Evolutionary conservation across 2,329 filamentous ascomycete species (phyloP).

Genomic region (Hymenoscyphus occultus): DNA sequence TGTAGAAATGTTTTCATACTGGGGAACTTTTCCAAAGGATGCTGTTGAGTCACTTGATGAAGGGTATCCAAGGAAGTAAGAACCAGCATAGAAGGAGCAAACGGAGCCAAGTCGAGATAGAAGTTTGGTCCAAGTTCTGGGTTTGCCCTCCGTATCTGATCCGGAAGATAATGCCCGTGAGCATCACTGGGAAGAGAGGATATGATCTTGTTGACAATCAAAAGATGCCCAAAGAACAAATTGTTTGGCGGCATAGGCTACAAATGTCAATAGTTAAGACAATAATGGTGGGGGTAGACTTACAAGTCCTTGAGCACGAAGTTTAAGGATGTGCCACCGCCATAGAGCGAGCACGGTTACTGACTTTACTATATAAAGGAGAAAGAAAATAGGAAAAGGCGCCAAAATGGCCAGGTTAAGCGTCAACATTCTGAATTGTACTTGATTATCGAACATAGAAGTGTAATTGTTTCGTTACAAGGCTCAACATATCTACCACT

Average conservation of each 20-base stretch:
- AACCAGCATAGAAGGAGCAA: slow-evolving; percentile 4
- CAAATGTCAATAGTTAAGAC: background rate
- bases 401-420: background rate
- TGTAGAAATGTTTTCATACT: slow-evolving; percentile 6
- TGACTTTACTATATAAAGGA: background rate
- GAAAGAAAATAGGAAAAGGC: background rate
- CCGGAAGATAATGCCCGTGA: slow-evolving; percentile 6
- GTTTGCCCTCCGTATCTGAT: slow-evolving; percentile 5
- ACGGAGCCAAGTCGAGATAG: slow-evolving; percentile 4
- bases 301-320: background rate
- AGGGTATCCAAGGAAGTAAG: background rate
- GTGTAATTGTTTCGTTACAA: too few species aligned
- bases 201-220: slow-evolving; percentile 3
- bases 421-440: background rate
- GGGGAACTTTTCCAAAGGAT: slow-evolving; percentile 13
- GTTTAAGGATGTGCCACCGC: background rate
- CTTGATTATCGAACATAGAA: too few species aligned
- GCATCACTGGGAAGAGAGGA: background rate
- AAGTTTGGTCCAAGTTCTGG: slow-evolving; percentile 12
- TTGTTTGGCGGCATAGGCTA: slow-evolving; percentile 9
- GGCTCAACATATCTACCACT: too few species aligned
- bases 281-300: background rate
- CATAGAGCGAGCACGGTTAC: background rate
- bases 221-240: background rate
- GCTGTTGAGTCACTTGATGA: slow-evolving; percentile 5